Evolutionary conservation across 805 yeast species (phyloP).

Genomic region (Wickerhamiella occidentalis): DNA sequence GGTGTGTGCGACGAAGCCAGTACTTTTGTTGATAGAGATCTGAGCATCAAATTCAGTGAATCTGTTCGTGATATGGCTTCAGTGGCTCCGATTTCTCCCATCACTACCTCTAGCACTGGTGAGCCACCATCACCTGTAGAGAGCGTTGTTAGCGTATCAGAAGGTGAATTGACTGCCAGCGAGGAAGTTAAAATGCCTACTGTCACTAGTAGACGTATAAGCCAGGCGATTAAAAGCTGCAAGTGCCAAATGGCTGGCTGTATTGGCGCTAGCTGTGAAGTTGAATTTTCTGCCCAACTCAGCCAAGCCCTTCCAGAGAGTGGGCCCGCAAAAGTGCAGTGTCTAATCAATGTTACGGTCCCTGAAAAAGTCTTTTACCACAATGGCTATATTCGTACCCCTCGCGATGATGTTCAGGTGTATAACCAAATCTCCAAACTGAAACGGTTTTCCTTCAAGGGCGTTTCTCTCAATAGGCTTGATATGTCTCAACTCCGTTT

Average conservation of each 20-base stretch:
- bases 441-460: not conserved
- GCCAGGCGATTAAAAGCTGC: not conserved
- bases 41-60: not conserved
- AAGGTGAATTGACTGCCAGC: not conserved
- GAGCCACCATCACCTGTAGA: not conserved
- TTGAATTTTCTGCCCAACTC: not conserved
- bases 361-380: not conserved
- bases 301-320: not conserved
- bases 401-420: not conserved
- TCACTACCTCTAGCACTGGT: not conserved
- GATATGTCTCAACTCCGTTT: constrained; percentile 1
- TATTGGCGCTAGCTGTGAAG: not conserved
- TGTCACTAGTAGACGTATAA: not conserved
- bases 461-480: not conserved
- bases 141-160: not conserved
- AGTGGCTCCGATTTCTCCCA: not conserved
- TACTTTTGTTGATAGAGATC: not conserved
- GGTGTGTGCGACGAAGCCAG: constrained; percentile 7
- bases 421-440: not conserved
- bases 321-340: constrained; percentile 3
- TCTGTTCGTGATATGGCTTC: not conserved
- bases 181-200: not conserved
- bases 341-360: not conserved
- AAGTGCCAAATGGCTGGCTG: not conserved
- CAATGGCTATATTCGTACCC: not conserved